phyloP scores from a whole-genome alignment of 805 yeast genomes.

The Saccharomycopsis malanga region DNA sequence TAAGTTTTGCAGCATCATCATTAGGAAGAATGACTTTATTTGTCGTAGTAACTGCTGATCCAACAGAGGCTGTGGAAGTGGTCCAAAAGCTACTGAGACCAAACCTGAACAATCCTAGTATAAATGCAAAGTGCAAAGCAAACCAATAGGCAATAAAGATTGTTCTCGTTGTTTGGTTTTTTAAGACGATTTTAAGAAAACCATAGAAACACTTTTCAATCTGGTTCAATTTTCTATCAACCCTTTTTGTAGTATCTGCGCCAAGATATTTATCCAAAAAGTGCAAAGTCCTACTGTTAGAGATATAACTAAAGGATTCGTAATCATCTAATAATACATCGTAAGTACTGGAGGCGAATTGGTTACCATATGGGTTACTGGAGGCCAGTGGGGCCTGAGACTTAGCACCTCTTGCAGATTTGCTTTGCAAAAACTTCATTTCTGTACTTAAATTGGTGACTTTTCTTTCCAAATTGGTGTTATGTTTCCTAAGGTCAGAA shows the following conservation, averaged over 20 bases:
- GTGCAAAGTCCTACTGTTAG: slow-evolving; percentile 62
- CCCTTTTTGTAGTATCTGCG: slow-evolving; percentile 67
- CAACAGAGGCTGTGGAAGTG: neutral
- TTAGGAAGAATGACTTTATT: no score
- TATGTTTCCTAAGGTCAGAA: slow-evolving; percentile 56
- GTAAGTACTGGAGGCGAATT: slow-evolving; percentile 25
- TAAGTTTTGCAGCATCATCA: neutral
- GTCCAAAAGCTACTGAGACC: neutral
- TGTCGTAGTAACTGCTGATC: no score
- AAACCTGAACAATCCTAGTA: neutral
- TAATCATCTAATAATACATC: slow-evolving; percentile 24
- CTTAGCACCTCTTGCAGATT: slow-evolving; percentile 22
- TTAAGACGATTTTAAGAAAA: slow-evolving; percentile 65
- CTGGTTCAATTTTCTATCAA: slow-evolving; percentile 63
- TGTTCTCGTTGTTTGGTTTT: slow-evolving; percentile 66
- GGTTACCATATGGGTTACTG: slow-evolving; percentile 25
- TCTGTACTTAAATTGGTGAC: slow-evolving; percentile 76
- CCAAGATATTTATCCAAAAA: slow-evolving; percentile 80
- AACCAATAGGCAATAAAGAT: slow-evolving; percentile 63
- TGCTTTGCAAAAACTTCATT: slow-evolving; percentile 56
- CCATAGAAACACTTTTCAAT: slow-evolving; percentile 71
- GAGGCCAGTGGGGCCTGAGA: slow-evolving; percentile 22
- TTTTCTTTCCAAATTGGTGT: slow-evolving; percentile 58
- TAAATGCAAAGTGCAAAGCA: slow-evolving; percentile 3
- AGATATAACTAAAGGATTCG: slow-evolving; percentile 55